These are phyloP conservation scores for Aspergillus nanangensis DNA, from an alignment of 495 filamentous ascomycete genomes.

Conservation along the genomic window DNA sequence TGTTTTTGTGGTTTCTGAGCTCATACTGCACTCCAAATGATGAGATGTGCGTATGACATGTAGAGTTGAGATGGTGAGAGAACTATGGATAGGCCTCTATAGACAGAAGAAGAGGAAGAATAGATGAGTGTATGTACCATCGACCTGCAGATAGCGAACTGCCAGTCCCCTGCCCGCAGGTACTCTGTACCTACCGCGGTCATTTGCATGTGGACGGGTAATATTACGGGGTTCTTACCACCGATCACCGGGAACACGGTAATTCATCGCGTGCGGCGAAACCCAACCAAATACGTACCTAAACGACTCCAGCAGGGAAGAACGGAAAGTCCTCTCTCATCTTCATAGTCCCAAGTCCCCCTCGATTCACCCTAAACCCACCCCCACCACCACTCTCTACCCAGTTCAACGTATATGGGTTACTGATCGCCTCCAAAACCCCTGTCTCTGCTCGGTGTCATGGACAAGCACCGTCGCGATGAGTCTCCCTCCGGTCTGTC, in stretches of 20 bases:
- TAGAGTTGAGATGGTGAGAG: too few species aligned
- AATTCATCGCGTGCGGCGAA: conserved; percentile 31
- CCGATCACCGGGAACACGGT: conserved; percentile 28
- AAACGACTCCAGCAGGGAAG: too few species aligned
- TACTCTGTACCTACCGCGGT: too few species aligned
- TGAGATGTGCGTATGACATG: too few species aligned
- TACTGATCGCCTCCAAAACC: conserved; percentile 19
- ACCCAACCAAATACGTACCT: not conserved
- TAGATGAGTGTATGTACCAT: too few species aligned
- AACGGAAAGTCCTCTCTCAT: conserved; percentile 1
- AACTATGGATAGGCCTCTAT: too few species aligned
- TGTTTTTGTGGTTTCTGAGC: too few species aligned
- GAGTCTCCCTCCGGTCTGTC: conserved; percentile 44
- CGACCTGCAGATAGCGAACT: not conserved
- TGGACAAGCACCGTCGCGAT: conserved; percentile 44
- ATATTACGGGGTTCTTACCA: conserved; percentile 4
- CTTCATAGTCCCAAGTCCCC: conserved; percentile 1
- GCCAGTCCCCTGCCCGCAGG: too few species aligned
- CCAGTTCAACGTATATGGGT: conserved; percentile 22
- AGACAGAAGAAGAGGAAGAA: too few species aligned
- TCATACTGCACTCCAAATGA: too few species aligned
- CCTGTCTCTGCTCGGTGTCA: conserved; percentile 28
- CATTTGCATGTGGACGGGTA: conserved; percentile 2
- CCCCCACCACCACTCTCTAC: conserved; percentile 1
- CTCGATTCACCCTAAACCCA: not conserved